These are phyloP conservation scores for Eucalyptus curtisii DNA, from an alignment of 345 rosid species.

Conservation along the genomic window DNA sequence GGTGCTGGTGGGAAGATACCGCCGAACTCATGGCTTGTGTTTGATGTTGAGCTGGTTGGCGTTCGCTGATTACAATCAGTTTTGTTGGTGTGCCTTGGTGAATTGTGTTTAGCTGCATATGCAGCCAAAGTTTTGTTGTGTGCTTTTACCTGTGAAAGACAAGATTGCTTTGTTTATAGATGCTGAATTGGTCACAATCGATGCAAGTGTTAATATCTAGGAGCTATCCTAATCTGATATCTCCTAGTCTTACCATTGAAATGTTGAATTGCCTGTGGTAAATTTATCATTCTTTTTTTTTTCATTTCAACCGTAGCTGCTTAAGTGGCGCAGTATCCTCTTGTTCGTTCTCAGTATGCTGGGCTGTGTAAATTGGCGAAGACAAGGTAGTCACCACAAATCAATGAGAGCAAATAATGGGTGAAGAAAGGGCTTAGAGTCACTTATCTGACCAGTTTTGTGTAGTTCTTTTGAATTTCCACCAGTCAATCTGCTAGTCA, in stretches of 20 bases:
- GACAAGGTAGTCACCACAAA: background rate
- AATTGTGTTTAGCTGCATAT: background rate
- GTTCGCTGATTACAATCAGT: slow-evolving; percentile 12
- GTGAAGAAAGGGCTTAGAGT: background rate
- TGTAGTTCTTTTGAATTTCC: background rate
- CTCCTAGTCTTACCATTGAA: background rate
- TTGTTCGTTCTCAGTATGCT: background rate
- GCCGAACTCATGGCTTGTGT: slow-evolving; percentile 60
- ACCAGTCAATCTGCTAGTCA: background rate
- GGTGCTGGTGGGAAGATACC: slow-evolving; percentile 45
- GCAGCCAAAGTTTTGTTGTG: background rate
- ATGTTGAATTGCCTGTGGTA: background rate
- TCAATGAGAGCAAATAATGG: background rate
- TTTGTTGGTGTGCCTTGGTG: background rate
- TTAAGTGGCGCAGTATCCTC: background rate
- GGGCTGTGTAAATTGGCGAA: background rate
- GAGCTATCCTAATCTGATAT: background rate
- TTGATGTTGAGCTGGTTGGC: slow-evolving; percentile 58
- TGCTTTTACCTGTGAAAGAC: background rate
- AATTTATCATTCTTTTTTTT: background rate
- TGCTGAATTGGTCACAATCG: background rate
- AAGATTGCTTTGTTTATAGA: background rate
- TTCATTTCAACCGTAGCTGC: background rate
- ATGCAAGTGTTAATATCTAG: background rate
- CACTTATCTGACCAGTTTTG: background rate